A percentile compares a stretch with the other conserved stretches of the same genome.
These are phyloP conservation scores for Colletotrichum lini DNA, from an alignment of 2,329 filamentous ascomycete species.

Conservation along the genomic window DNA sequence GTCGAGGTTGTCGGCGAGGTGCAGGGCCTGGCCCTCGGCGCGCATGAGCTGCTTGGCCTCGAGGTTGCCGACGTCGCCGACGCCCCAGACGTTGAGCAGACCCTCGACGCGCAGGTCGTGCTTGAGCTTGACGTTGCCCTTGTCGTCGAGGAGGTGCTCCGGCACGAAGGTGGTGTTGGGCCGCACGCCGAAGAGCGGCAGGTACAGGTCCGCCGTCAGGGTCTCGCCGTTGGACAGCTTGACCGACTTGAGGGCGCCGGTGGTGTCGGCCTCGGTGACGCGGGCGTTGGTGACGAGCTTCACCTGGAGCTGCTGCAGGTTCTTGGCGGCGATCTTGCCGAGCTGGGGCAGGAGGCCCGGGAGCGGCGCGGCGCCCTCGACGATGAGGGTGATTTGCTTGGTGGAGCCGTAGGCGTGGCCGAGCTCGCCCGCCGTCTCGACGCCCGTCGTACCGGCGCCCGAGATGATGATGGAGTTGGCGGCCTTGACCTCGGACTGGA, in stretches of 20 bases:
- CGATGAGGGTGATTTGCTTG: conserved; percentile 48
- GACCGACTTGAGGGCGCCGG: conserved; percentile 49
- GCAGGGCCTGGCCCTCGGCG: conserved; percentile 52
- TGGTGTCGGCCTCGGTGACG: conserved; percentile 50
- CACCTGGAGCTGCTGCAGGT: conserved; percentile 61
- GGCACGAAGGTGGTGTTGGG: conserved; percentile 49
- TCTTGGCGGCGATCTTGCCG: conserved; percentile 54
- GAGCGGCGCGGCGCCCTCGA: conserved; percentile 39
- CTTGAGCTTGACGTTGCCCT: conserved; percentile 46
- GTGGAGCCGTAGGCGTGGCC: conserved; percentile 49
- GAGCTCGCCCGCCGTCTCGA: conserved; percentile 56
- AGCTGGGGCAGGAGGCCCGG: conserved; percentile 48
- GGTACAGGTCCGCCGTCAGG: conserved; percentile 48
- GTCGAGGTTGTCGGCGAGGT: conserved; percentile 54
- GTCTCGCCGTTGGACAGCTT: conserved; percentile 51
- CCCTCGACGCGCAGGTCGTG: conserved; percentile 45
- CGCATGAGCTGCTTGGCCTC: conserved; percentile 44
- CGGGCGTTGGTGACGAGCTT: conserved; percentile 57
- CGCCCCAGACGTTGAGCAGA: conserved; percentile 46
- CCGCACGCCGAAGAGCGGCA: conserved; percentile 49
- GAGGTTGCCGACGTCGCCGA: conserved; percentile 48
- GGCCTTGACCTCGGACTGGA: conserved; percentile 46
- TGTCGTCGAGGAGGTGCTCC: conserved; percentile 45
- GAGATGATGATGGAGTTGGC: conserved; percentile 55
- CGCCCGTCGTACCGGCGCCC: conserved; percentile 56